Percentiles rank a stretch among this genome's conserved stretches.
phyloP scores from a whole-genome alignment of 345 rosid species.

The Cardiospermum halicacabum region DNA sequence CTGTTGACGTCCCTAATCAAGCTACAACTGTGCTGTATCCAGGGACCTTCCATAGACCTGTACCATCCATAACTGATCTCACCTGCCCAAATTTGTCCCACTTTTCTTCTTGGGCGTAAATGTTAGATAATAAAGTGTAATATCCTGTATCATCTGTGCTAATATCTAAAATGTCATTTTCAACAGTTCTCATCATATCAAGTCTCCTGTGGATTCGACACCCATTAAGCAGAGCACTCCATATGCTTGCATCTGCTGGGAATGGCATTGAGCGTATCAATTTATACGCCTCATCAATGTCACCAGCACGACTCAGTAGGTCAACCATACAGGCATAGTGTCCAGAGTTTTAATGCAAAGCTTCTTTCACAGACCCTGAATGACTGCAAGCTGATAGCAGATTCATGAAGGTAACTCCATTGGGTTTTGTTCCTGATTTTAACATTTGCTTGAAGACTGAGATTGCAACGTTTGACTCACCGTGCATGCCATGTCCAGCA shows the following conservation, averaged over 20 bases:
- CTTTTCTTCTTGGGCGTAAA: slow-evolving; percentile 72
- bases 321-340: slow-evolving; percentile 81
- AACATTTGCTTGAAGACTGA: slow-evolving; percentile 61
- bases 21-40: slow-evolving; percentile 52
- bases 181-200: slow-evolving; percentile 53
- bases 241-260: slow-evolving; percentile 53
- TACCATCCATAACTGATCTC: slow-evolving; percentile 40
- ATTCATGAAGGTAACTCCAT: slow-evolving; percentile 77
- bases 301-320: slow-evolving; percentile 77
- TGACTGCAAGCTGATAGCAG: slow-evolving; percentile 81
- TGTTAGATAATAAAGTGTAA: slow-evolving; percentile 60
- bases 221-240: slow-evolving; percentile 75
- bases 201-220: slow-evolving; percentile 68
- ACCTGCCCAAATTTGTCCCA: slow-evolving; percentile 54
- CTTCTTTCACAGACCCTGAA: slow-evolving; percentile 61
- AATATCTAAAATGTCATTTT: slow-evolving; percentile 34
- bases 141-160: slow-evolving; percentile 60
- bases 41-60: slow-evolving; percentile 55
- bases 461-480: slow-evolving; percentile 43
- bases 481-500: slow-evolving; percentile 73
- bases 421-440: slow-evolving; percentile 55
- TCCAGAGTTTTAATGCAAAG: slow-evolving; percentile 53
- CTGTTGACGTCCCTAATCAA: slow-evolving; percentile 19
- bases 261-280: slow-evolving; percentile 61
- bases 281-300: slow-evolving; percentile 56